These are phyloP conservation scores for Tuber umbilicatum DNA, from an alignment of 495 filamentous ascomycete species.

Conservation along the genomic window DNA sequence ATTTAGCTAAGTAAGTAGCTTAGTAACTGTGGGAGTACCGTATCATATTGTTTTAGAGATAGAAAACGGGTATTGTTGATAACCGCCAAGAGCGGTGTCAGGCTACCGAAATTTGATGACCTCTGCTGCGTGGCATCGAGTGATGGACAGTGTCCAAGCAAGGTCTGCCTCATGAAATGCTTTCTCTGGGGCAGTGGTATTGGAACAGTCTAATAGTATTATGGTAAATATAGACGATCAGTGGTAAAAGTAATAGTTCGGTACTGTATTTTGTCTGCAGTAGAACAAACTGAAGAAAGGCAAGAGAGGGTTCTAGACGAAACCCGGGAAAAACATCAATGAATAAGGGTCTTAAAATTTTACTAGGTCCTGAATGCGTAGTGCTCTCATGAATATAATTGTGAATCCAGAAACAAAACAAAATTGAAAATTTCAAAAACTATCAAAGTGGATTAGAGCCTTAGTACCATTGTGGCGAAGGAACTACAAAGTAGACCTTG, in stretches of 20 bases:
- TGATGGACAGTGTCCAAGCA: neutral
- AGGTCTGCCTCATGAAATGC: neutral
- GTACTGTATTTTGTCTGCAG: neutral
- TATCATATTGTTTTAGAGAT: neutral
- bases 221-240: neutral
- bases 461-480: neutral
- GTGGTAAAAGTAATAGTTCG: neutral
- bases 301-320: neutral
- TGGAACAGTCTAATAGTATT: too few relatives aligned
- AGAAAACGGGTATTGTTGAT: neutral
- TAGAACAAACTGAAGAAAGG: neutral
- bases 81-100: neutral
- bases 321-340: neutral
- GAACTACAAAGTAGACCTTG: neutral
- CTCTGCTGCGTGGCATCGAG: neutral
- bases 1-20: too few relatives aligned
- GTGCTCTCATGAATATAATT: neutral
- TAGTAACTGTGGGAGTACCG: neutral
- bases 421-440: neutral
- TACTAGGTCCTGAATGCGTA: neutral
- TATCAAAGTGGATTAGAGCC: neutral
- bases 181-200: too few relatives aligned
- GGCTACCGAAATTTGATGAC: neutral
- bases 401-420: neutral
- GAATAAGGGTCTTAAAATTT: neutral